Conservation (phyloP, 1,284 basidiomycete genomes). For the Uromyces viciae-fabae region DNA sequence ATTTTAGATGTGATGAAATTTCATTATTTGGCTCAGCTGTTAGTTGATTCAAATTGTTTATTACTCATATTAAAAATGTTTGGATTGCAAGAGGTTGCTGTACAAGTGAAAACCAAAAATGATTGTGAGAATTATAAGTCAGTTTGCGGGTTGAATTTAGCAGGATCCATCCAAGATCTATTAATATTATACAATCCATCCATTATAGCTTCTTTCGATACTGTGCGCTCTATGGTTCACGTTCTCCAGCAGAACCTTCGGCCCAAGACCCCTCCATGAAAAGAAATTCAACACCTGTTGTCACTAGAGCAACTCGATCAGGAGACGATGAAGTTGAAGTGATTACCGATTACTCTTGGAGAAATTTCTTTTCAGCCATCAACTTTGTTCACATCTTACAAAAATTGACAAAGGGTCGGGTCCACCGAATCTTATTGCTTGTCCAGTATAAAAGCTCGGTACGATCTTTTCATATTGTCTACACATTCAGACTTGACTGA, state of each 20-base stretch:
- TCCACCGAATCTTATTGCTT: conserved; percentile 89
- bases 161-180: background rate
- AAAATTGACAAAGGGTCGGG: conserved; percentile 89
- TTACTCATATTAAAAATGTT: conserved; percentile 97
- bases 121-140: conserved; percentile 70
- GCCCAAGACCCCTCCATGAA: background rate
- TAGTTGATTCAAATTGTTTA: conserved; percentile 92
- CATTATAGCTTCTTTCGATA: conserved; percentile 78
- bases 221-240: conserved; percentile 66
- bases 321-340: conserved; percentile 81
- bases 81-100: conserved; percentile 83
- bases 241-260: conserved; percentile 17
- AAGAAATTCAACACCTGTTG: conserved; percentile 45
- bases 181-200: conserved; percentile 53
- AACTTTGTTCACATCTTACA: conserved; percentile 98
- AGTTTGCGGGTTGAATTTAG: background rate
- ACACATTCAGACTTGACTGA: too few species aligned
- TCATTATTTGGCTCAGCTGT: conserved; percentile 87
- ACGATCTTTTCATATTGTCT: background rate
- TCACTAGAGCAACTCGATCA: conserved; percentile 46
- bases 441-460: conserved; percentile 93
- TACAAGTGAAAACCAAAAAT: conserved; percentile 76
- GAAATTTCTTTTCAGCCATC: conserved; percentile 97
- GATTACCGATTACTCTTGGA: conserved; percentile 90
- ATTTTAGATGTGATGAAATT: conserved; percentile 81